Percentiles rank a stretch among this genome's conserved stretches.
Conservation (phyloP, 1,139 yeast genomes). For the Candida tetrigidarum region DNA sequence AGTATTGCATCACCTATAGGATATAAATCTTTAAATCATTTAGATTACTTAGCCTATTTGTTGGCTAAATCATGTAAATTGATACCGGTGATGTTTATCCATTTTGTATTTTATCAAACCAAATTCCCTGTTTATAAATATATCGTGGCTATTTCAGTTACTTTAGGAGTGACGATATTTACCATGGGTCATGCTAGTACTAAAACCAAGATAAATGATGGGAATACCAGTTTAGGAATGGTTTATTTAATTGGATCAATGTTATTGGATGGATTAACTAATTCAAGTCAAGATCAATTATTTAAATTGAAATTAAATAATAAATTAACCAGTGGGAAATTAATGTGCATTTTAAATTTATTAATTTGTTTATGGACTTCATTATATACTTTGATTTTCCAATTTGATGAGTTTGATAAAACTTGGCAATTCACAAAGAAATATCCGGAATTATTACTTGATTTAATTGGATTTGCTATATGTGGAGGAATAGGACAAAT, state of each 20-base stretch:
- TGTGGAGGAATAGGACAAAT: slow-evolving; percentile 94
- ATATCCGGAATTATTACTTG: slow-evolving; percentile 50
- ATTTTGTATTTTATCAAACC: slow-evolving; percentile 71
- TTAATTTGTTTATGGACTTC: slow-evolving; percentile 50
- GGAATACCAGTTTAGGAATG: slow-evolving; percentile 58
- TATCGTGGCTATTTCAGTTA: slow-evolving; percentile 73
- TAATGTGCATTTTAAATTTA: slow-evolving; percentile 83
- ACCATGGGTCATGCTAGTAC: slow-evolving; percentile 50
- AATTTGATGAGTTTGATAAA: slow-evolving; percentile 52
- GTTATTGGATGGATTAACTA: slow-evolving; percentile 87
- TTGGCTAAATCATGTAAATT: slow-evolving; percentile 93
- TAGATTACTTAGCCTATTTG: slow-evolving; percentile 82
- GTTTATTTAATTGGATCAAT: slow-evolving; percentile 62
- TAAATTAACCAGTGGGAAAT: slow-evolving; percentile 65
- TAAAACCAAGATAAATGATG: slow-evolving; percentile 36
- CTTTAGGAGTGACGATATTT: slow-evolving; percentile 80
- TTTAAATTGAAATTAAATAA: slow-evolving; percentile 45
- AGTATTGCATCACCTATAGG: slow-evolving; percentile 84
- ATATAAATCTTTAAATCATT: slow-evolving; percentile 74
- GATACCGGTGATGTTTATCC: slow-evolving; percentile 90
- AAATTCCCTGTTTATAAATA: slow-evolving; percentile 78
- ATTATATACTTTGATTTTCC: slow-evolving; percentile 45
- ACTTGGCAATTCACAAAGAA: slow-evolving; percentile 49
- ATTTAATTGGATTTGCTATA: slow-evolving; percentile 67
- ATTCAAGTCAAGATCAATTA: slow-evolving; percentile 89